A percentile compares a stretch with the other conserved stretches of the same genome.
Evolutionary conservation across 2,329 filamentous ascomycete species (phyloP).

Genomic region (Onygena corvina): DNA sequence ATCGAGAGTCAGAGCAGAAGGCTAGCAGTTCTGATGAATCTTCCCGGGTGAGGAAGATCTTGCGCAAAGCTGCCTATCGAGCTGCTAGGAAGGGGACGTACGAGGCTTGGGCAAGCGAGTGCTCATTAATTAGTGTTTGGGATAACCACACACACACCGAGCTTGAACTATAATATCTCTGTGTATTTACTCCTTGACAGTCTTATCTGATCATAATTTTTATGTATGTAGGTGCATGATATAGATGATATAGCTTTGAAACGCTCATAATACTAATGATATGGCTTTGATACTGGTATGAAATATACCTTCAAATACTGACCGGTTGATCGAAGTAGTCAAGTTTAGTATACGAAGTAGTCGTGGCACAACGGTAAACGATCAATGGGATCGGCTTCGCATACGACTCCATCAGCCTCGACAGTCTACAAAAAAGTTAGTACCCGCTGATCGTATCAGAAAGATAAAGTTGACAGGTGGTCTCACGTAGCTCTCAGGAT

Average conservation of each 20-base stretch:
- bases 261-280: too few relatives aligned
- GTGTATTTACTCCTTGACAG: neutral
- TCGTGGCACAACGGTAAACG: conserved; percentile 63
- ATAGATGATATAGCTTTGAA: too few relatives aligned
- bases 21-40: neutral
- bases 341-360: conserved; percentile 58
- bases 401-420: conserved; percentile 67
- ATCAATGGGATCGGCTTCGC: conserved; percentile 59
- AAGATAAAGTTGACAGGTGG: neutral
- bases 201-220: too few relatives aligned
- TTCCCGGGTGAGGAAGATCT: neutral
- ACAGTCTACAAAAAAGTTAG: too few relatives aligned
- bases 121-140: conserved; percentile 34
- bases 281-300: too few relatives aligned
- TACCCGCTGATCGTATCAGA: neutral
- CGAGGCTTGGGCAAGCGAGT: conserved; percentile 30
- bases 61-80: conserved; percentile 28
- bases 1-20: neutral
- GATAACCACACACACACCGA: conserved; percentile 35
- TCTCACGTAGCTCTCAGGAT: conserved; percentile 70
- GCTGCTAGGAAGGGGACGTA: conserved; percentile 33
- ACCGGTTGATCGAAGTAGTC: too few relatives aligned
- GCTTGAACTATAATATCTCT: conserved; percentile 26
- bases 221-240: too few relatives aligned
- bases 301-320: neutral